These are phyloP conservation scores for Plasmodium falciparum DNA, from an alignment of 169 alveolate genomes.

Conservation along the genomic window DNA sequence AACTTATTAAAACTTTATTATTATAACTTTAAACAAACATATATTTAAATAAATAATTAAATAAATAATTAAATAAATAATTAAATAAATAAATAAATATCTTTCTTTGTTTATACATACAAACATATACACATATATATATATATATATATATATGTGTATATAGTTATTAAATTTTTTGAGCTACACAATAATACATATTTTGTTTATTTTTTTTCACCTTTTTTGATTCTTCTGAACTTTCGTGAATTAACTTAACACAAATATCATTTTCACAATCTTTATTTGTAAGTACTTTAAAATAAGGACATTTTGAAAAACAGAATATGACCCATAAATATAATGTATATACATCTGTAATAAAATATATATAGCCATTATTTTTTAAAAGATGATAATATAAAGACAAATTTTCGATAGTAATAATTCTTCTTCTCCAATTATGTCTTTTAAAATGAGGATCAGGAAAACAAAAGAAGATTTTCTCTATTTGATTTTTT, in stretches of 20 bases:
- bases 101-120: neutral
- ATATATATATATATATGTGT: neutral
- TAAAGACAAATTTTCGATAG: constrained; percentile 81
- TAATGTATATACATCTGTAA: constrained; percentile 90
- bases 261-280: constrained; percentile 77
- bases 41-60: too few relatives aligned
- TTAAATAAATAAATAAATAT: neutral
- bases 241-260: constrained; percentile 74
- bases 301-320: constrained; percentile 78
- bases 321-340: constrained; percentile 85
- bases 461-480: constrained; percentile 93
- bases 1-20: too few relatives aligned
- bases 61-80: too few relatives aligned
- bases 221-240: constrained; percentile 80
- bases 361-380: constrained; percentile 82
- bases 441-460: constrained; percentile 92
- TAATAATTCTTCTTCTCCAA: constrained; percentile 91
- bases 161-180: constrained; percentile 1
- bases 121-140: neutral
- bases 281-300: constrained; percentile 73
- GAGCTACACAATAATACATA: constrained; percentile 77
- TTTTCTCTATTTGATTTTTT: constrained; percentile 86
- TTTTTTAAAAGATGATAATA: constrained; percentile 82
- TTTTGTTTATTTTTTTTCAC: constrained; percentile 77
- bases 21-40: too few relatives aligned